phyloP scores from a whole-genome alignment of 2,329 filamentous ascomycete genomes.

The Sporothrix pseudoabietina region DNA sequence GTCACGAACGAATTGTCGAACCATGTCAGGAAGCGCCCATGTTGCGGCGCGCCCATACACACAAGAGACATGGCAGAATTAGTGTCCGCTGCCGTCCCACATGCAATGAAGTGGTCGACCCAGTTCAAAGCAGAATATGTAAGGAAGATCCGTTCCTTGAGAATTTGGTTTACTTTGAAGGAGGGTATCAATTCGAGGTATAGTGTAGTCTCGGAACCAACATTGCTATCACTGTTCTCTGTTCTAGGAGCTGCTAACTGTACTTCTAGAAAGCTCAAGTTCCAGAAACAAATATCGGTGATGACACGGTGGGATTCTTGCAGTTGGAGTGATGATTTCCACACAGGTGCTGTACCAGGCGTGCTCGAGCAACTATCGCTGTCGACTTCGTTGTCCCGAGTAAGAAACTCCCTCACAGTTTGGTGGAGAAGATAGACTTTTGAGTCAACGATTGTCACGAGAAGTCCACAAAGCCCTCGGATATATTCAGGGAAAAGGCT shows the following conservation, averaged over 20 bases:
- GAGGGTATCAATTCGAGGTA: no score
- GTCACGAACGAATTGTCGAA: background rate
- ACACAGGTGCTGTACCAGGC: background rate
- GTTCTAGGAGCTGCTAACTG: no score
- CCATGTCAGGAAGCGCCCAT: background rate
- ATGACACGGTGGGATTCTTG: background rate
- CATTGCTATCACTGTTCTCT: no score
- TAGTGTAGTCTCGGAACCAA: no score
- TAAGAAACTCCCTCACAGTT: background rate
- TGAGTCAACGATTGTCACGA: background rate
- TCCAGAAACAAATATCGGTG: background rate
- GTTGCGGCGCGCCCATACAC: background rate
- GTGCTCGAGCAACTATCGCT: background rate
- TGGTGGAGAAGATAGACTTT: constrained; percentile 2
- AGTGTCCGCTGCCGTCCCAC: background rate
- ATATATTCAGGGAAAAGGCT: background rate
- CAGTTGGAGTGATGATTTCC: background rate
- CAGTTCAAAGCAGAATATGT: background rate
- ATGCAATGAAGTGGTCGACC: background rate
- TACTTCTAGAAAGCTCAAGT: background rate
- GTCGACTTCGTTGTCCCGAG: background rate
- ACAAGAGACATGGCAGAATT: background rate
- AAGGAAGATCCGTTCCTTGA: background rate
- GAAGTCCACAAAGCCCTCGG: background rate
- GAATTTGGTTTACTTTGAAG: background rate